These are phyloP conservation scores for Trichosporon asahii DNA, from an alignment of 1,284 basidiomycete genomes.

Conservation along the genomic window DNA sequence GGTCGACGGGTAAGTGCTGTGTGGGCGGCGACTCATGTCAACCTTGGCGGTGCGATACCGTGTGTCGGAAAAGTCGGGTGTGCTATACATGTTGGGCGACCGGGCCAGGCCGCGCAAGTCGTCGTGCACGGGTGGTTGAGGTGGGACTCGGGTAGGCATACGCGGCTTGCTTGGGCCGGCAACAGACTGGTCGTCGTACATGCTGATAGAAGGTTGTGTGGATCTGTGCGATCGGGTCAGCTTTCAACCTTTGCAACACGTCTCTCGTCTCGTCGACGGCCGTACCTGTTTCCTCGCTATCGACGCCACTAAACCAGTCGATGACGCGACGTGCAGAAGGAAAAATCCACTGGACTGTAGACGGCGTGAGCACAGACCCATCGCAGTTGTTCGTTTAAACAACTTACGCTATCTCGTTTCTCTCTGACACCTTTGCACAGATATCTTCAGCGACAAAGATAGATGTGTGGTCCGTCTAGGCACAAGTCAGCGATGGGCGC, in stretches of 20 bases:
- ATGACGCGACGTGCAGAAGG: conserved; percentile 6
- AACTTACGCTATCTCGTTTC: not conserved
- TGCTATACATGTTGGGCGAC: not conserved
- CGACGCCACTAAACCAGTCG: conserved; percentile 5
- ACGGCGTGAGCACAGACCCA: conserved; percentile 6
- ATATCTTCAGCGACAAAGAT: not conserved
- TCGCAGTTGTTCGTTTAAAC: not conserved
- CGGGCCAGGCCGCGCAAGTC: not conserved
- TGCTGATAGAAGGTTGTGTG: not conserved
- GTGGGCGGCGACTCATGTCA: conserved; percentile 32
- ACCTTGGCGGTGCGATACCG: conserved; percentile 24
- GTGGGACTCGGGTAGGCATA: not conserved
- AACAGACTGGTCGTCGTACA: conserved; percentile 2
- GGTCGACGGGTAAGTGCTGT: conserved; percentile 34
- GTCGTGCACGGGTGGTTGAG: conserved; percentile 9
- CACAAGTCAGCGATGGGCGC: not conserved
- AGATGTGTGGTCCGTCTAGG: not conserved
- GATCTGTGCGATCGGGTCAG: conserved; percentile 8
- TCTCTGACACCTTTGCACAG: not conserved
- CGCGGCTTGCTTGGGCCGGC: conserved; percentile 2
- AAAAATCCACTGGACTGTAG: not conserved
- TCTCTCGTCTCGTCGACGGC: not conserved
- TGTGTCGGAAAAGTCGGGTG: conserved; percentile 22
- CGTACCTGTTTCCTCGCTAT: conserved; percentile 4
- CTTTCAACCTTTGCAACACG: not conserved